These are phyloP conservation scores for Coprinellus aureogranulatus DNA, from an alignment of 768 basidiomycete species.

Conservation along the genomic window DNA sequence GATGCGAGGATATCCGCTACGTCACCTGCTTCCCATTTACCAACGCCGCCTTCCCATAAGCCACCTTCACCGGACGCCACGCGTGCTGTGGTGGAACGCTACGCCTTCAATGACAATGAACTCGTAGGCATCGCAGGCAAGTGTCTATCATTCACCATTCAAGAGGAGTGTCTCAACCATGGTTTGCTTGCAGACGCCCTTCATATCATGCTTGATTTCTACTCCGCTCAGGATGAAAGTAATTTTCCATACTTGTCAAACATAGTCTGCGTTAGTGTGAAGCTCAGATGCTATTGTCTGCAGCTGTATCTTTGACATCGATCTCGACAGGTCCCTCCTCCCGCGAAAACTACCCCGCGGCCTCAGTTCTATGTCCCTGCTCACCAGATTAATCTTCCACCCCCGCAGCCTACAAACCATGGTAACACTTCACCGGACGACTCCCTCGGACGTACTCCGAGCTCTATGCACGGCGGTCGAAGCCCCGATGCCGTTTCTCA, in stretches of 20 bases:
- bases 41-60: slow-evolving; percentile 78
- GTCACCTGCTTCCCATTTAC: slow-evolving; percentile 72
- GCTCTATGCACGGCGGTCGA: slow-evolving; percentile 57
- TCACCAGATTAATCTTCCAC: slow-evolving; percentile 24
- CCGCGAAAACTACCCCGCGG: slow-evolving; percentile 30
- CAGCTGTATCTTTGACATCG: slow-evolving; percentile 2
- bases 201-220: slow-evolving; percentile 69
- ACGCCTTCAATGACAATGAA: slow-evolving; percentile 60
- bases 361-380: slow-evolving; percentile 40
- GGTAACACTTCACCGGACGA: slow-evolving; percentile 23
- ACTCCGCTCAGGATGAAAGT: slow-evolving; percentile 54
- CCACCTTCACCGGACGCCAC: slow-evolving; percentile 68
- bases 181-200: slow-evolving; percentile 49
- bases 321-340: slow-evolving; percentile 50
- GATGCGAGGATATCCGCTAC: slow-evolving; percentile 71
- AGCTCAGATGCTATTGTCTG: background rate
- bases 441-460: slow-evolving; percentile 49
- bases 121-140: slow-evolving; percentile 61
- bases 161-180: slow-evolving; percentile 6
- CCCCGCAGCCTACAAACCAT: slow-evolving; percentile 14
- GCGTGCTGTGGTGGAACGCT: slow-evolving; percentile 66
- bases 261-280: slow-evolving; percentile 45
- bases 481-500: slow-evolving; percentile 39
- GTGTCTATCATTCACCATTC: background rate
- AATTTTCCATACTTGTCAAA: slow-evolving; percentile 48